Evolutionary conservation across 495 filamentous ascomycete genomes (phyloP).

Genomic region (Stereocaulon alpinum): DNA sequence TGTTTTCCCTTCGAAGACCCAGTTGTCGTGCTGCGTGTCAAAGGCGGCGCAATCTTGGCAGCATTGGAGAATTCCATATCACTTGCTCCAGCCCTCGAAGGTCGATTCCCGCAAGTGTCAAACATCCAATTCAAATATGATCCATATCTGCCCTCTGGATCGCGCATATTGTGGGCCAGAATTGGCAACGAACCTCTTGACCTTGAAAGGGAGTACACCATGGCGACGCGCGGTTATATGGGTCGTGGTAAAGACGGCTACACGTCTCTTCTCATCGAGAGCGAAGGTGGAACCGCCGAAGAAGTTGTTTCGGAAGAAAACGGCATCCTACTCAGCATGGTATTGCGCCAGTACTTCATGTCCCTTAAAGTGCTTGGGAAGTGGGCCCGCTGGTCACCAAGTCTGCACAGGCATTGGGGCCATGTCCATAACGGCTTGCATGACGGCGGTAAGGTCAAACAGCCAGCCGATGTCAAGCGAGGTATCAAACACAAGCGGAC

Average conservation of each 20-base stretch:
- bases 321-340: constrained; percentile 70
- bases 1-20: constrained; percentile 93
- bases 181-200: constrained; percentile 52
- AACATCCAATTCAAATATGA: constrained; percentile 67
- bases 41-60: constrained; percentile 54
- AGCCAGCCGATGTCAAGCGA: constrained; percentile 23
- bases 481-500: constrained; percentile 11
- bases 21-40: constrained; percentile 61
- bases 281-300: constrained; percentile 61
- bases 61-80: constrained; percentile 77
- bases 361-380: constrained; percentile 64
- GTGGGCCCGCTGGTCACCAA: constrained; percentile 57
- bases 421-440: constrained; percentile 47
- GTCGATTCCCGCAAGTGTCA: constrained; percentile 63
- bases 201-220: constrained; percentile 46
- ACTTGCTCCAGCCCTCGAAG: constrained; percentile 73
- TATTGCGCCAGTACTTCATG: constrained; percentile 84
- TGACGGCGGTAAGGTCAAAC: constrained; percentile 30
- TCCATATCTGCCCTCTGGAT: constrained; percentile 44
- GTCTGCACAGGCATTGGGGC: constrained; percentile 51
- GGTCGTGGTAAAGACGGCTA: constrained; percentile 79
- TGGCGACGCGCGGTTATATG: constrained; percentile 81
- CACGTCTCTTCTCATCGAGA: constrained; percentile 53
- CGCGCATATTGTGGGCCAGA: constrained; percentile 51
- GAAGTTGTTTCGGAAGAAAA: constrained; percentile 77